phyloP scores from a whole-genome alignment of 805 yeast genomes.

The Wickerhamomyces ciferrii region DNA sequence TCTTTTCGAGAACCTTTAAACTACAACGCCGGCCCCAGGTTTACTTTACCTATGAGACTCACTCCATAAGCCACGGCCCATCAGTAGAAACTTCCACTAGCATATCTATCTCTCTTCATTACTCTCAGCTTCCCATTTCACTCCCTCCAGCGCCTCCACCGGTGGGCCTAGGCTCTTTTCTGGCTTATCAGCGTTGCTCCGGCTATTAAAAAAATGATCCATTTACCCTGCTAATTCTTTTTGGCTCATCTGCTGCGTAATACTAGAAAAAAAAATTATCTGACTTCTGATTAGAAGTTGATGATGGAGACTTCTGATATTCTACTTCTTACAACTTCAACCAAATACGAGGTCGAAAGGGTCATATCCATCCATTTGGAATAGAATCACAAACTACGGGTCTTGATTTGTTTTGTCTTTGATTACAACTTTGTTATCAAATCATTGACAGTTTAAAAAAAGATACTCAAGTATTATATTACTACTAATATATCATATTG shows the following conservation, averaged over 20 bases:
- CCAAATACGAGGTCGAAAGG: not conserved
- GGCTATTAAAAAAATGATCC: not conserved
- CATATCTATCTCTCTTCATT: too few relatives aligned
- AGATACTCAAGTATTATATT: not conserved
- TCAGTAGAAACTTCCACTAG: too few relatives aligned
- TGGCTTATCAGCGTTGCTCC: not conserved
- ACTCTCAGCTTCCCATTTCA: too few relatives aligned
- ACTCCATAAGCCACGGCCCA: too few relatives aligned
- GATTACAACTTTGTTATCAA: not conserved
- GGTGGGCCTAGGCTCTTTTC: not conserved
- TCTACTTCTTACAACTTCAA: not conserved
- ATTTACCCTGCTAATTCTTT: not conserved
- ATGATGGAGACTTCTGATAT: not conserved
- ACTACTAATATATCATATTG: constrained; percentile 1
- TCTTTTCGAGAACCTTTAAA: not conserved
- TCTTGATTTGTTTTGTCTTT: not conserved
- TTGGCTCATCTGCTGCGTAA: not conserved
- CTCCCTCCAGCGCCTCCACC: too few relatives aligned
- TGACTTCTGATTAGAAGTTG: not conserved
- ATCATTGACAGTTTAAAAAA: not conserved
- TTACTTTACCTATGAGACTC: too few relatives aligned
- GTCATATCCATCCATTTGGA: not conserved
- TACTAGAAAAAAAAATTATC: not conserved
- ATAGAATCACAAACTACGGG: not conserved
- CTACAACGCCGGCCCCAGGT: too few relatives aligned